Evolutionary conservation across 2,329 filamentous ascomycete genomes (phyloP).

Genomic region (Lecanicillium sp.): DNA sequence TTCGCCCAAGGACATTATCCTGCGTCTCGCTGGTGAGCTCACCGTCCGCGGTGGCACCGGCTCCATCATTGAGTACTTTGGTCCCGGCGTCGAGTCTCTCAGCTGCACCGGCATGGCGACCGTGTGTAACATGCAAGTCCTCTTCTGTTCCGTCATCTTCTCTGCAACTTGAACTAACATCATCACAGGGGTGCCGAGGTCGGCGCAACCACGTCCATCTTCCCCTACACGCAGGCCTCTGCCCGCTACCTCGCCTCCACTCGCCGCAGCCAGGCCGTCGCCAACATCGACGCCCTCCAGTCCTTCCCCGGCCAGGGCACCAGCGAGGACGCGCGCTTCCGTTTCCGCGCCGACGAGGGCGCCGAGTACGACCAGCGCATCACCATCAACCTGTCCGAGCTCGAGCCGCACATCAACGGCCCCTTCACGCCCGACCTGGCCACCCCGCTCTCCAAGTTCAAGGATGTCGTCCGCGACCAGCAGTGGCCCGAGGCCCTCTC

Average conservation of each 20-base stretch:
- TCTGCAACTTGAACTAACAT: background rate
- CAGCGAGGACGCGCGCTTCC: conserved; percentile 46
- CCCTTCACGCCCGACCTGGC: conserved; percentile 95
- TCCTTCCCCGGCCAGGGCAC: conserved; percentile 40
- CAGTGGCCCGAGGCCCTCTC: conserved; percentile 88
- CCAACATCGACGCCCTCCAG: conserved; percentile 57
- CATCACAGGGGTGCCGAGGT: conserved; percentile 56
- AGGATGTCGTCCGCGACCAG: conserved; percentile 74
- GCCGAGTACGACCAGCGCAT: conserved; percentile 89
- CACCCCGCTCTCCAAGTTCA: conserved; percentile 86
- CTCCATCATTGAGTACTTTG: conserved; percentile 90
- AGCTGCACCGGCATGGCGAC: conserved; percentile 94
- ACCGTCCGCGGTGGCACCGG: conserved; percentile 93
- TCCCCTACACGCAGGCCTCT: conserved; percentile 84
- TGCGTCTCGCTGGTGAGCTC: conserved; percentile 79
- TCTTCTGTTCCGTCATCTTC: background rate
- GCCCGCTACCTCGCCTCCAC: conserved; percentile 83
- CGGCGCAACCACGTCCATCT: conserved; percentile 90
- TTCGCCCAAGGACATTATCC: conserved; percentile 90
- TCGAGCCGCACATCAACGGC: conserved; percentile 96
- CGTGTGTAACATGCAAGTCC: conserved; percentile 72
- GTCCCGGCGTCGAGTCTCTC: conserved; percentile 80
- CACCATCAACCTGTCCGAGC: conserved; percentile 78
- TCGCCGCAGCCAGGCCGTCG: conserved; percentile 57
- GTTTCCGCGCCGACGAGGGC: conserved; percentile 70